These are phyloP conservation scores for Leccinum sublutescens DNA, from an alignment of 768 basidiomycete species.

Conservation along the genomic window DNA sequence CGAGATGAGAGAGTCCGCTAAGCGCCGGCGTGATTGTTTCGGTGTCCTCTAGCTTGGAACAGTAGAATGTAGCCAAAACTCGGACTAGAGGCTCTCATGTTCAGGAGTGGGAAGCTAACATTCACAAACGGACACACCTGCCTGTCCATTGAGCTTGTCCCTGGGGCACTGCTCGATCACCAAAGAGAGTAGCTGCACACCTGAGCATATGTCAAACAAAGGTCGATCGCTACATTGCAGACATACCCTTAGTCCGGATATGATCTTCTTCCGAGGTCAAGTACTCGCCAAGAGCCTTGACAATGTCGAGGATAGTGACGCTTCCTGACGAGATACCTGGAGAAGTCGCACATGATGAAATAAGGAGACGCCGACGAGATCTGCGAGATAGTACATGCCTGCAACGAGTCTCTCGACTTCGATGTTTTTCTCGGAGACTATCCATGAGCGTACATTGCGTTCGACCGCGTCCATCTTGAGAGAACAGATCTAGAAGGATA, in stretches of 20 bases:
- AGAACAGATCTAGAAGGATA: neutral
- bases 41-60: slow-evolving; percentile 81
- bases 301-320: slow-evolving; percentile 67
- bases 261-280: slow-evolving; percentile 83
- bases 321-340: slow-evolving; percentile 36
- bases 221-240: slow-evolving; percentile 1
- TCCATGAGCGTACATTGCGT: slow-evolving; percentile 69
- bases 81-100: slow-evolving; percentile 52
- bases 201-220: slow-evolving; percentile 39
- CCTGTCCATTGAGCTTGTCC: slow-evolving; percentile 71
- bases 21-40: slow-evolving; percentile 83
- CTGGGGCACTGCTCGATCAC: slow-evolving; percentile 62
- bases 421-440: slow-evolving; percentile 58
- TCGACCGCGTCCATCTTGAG: slow-evolving; percentile 43
- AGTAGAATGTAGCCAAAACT: slow-evolving; percentile 80
- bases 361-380: neutral
- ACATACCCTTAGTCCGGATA: slow-evolving; percentile 73
- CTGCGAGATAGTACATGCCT: slow-evolving; percentile 42
- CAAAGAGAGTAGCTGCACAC: slow-evolving; percentile 78
- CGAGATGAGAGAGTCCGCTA: slow-evolving; percentile 68
- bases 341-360: neutral
- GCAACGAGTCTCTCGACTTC: slow-evolving; percentile 57
- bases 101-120: neutral
- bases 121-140: slow-evolving; percentile 51
- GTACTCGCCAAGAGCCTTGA: slow-evolving; percentile 85